Percentiles rank a stretch among this genome's conserved stretches.
Conservation (phyloP, 345 rosid genomes). For the Sonneratia alba region DNA sequence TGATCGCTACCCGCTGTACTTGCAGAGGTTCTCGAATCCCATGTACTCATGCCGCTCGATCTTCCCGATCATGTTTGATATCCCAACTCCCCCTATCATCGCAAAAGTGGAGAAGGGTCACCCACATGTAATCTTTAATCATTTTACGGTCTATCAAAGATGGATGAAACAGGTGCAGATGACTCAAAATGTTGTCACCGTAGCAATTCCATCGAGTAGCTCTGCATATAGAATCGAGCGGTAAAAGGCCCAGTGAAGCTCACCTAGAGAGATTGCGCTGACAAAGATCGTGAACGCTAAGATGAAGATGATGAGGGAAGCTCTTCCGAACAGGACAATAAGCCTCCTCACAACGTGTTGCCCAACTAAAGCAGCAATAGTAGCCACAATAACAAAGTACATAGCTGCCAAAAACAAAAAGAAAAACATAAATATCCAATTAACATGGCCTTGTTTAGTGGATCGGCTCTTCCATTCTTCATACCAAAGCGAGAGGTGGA, state of each 20-base stretch:
- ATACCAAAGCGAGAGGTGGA: too few relatives aligned
- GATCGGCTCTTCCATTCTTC: too few relatives aligned
- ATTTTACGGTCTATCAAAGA: too few relatives aligned
- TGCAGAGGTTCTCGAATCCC: constrained; percentile 62
- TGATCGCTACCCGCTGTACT: constrained; percentile 22
- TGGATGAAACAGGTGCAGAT: too few relatives aligned
- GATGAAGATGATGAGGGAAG: constrained; percentile 46
- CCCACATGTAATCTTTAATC: too few relatives aligned
- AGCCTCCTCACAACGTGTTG: constrained; percentile 34
- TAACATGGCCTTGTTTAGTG: neutral
- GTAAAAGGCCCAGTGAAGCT: neutral
- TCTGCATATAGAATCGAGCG: too few relatives aligned
- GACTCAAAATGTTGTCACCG: too few relatives aligned
- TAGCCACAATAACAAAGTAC: constrained; percentile 31
- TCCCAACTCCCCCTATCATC: constrained; percentile 45
- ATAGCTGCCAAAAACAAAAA: constrained; percentile 20
- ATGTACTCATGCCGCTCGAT: constrained; percentile 41
- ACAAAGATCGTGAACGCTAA: constrained; percentile 37
- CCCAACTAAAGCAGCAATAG: constrained; percentile 34
- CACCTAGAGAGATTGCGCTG: constrained; percentile 44
- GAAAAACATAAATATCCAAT: neutral
- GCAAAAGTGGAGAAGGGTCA: too few relatives aligned
- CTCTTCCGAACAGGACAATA: constrained; percentile 33
- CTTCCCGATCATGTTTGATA: constrained; percentile 41
- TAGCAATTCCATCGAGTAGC: too few relatives aligned